Base-by-base conservation (phyloP, 2,329 filamentous ascomycete genomes). In the Colletotrichum sp. region DNA sequence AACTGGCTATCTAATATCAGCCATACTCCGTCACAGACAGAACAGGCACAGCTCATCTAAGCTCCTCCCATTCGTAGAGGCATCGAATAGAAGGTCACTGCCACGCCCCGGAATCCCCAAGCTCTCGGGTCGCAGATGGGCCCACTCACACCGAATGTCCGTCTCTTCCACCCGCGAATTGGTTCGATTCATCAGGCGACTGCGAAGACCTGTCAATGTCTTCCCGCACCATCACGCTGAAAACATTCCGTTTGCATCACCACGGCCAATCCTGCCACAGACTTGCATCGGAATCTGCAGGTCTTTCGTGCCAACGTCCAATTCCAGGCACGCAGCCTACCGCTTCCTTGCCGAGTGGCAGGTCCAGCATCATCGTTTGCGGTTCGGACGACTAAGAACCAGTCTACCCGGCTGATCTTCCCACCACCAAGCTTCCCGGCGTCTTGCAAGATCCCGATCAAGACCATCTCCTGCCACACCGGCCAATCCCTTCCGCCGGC, bases 61-160 rank as follows among this genome's bases (percentile, higher is more conserved):
- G 68, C 26, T 64, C 59, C 28, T 30, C 32, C 24, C 48, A 9
- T 48, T 59, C 21, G 24, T 36, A n/a, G 2, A 21, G 43, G 52
- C 71, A 60, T 59, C 59, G 34, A 59, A 68, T 60, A 24, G 43
- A 48, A 55, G 71, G 52, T 15, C 59, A 60, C 52, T 52, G 39
- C 67, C 48, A 21, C 52, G 57, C 48, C 65, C 70, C 71, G 43
- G 36, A 61, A 66, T 65, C 70, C 66, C 71, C 74, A 71, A 43
- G 61, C 60, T 71, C 61, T 63, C 71, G 60, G 74, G 60, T 76
- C 28, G 61, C 65, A 75, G 60, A 30, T 55, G 64, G 72, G 59
- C 60, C 74, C 74, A 73, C 57, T 43, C 71, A 71, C 71, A 75
- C 74, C 71, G 52, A 61, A 71, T 26, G 16, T 73, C 57, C 61